phyloP scores from a whole-genome alignment of 495 filamentous ascomycete species.

The Penicillium simplicissimum region DNA sequence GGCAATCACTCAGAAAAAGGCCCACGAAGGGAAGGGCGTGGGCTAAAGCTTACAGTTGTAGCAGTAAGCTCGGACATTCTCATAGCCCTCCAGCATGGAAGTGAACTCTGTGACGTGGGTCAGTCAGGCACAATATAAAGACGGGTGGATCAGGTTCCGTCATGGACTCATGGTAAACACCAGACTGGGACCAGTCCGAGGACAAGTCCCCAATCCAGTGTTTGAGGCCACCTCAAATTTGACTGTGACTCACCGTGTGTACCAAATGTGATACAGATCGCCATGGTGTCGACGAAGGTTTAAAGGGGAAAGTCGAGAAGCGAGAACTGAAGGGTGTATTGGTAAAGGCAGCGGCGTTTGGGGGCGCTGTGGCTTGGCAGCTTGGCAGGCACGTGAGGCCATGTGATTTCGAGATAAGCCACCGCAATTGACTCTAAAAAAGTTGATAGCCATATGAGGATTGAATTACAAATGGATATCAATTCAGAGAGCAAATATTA shows the following conservation, averaged over 20 bases:
- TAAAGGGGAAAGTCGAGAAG: neutral
- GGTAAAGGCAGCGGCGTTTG: conserved; percentile 27
- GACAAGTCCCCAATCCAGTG: conserved; percentile 6
- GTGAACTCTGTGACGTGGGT: conserved; percentile 46
- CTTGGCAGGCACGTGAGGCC: conserved; percentile 29
- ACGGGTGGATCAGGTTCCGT: conserved; percentile 7
- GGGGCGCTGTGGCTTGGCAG: conserved; percentile 34
- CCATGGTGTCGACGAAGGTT: conserved; percentile 36
- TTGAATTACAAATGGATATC: neutral
- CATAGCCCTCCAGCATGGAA: conserved; percentile 54
- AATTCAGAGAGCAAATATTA: neutral
- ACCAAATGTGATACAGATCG: conserved; percentile 58
- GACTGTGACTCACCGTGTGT: conserved; percentile 45
- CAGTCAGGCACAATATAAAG: conserved; percentile 10
- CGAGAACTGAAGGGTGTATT: conserved; percentile 1
- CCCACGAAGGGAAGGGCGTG: neutral
- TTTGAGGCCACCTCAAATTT: neutral
- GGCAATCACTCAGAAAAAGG: neutral
- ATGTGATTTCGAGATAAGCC: conserved; percentile 20
- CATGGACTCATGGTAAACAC: conserved; percentile 18
- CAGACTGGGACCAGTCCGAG: conserved; percentile 5
- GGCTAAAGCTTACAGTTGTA: conserved; percentile 48
- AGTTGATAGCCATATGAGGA: neutral
- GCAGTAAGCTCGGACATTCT: conserved; percentile 55
- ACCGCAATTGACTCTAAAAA: neutral